Evolutionary conservation across 1,139 yeast species (phyloP), one percentile per base, ranked within the genome.

Genomic region (Yamadazyma diospyri): DNA sequence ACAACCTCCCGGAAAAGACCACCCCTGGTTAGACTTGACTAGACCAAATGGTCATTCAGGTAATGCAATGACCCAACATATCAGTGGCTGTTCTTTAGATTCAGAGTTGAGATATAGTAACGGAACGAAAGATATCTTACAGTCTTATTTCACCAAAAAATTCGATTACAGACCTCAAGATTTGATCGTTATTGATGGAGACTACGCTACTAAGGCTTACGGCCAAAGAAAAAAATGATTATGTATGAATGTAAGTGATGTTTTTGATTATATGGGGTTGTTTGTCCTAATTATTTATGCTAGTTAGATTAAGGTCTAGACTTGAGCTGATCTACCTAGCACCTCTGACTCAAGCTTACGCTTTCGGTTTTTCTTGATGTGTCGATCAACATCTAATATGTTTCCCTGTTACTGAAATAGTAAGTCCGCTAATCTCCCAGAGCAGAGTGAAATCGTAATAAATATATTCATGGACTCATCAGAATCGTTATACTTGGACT

Each of bases 51-150:
- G 85, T 37, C 20, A 19, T 14, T 82, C 76, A 25, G 92, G 92
- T 46, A 84, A 84, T 51, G 92, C 92, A 39, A 81, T 84, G 92
- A 81, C 87, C 34, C 89, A 92, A 19, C 94, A 84, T 53, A 75
- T 80, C 42, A 77, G 86, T 36, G 94, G 94, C 41, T 79, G 92
- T 22, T 78, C 86, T 30, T 63, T 84, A 46, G 94, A 83, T 57
- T 92, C 94, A 29, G 94, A 84, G 63, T 65, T 66, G 26, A 71
- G 94, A 50, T 84, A 84, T 49, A 77, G 92, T 17, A 59, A 58
- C 14, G 94, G 94, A 36, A 80, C 79, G 32, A 72, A 78, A 63
- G 61, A 61, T 43, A 81, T 84, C 47, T 72, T 84, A 60, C 64
- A 69, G 37, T 69, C 78, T 25, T 83, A 76, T 64, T 76, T 84